These are phyloP conservation scores for Vanrija sp. DNA, from an alignment of 1,284 basidiomycete genomes.

Conservation along the genomic window DNA sequence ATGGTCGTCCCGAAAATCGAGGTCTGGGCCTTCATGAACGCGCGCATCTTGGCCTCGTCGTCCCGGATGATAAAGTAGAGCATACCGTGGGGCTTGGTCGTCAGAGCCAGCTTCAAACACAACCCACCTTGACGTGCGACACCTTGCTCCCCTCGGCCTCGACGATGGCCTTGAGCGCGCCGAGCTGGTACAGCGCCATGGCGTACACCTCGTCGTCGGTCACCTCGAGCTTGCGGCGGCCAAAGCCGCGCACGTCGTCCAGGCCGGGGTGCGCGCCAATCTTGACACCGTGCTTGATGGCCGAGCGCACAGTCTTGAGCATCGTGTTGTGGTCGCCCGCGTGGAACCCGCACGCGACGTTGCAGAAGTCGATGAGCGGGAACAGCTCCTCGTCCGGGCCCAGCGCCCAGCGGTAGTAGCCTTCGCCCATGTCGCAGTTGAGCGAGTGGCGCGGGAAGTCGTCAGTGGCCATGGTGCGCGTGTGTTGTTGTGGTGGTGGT, in stretches of 20 bases:
- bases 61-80: conserved; percentile 37
- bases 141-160: conserved; percentile 33
- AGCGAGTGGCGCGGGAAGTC: background rate
- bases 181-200: conserved; percentile 32
- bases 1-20: conserved; percentile 23
- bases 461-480: too few species aligned
- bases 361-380: conserved; percentile 29
- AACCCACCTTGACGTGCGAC: conserved; percentile 30
- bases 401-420: conserved; percentile 35
- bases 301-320: conserved; percentile 35
- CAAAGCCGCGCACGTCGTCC: conserved; percentile 17
- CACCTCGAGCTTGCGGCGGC: conserved; percentile 11
- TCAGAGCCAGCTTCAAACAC: conserved; percentile 27
- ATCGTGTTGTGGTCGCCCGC: conserved; percentile 43
- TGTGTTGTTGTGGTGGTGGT: too few species aligned
- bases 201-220: conserved; percentile 17
- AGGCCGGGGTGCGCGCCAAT: conserved; percentile 35
- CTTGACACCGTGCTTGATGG: conserved; percentile 35
- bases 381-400: conserved; percentile 45
- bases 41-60: conserved; percentile 29
- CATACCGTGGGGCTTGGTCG: conserved; percentile 9
- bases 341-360: conserved; percentile 45
- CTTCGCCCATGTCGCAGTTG: conserved; percentile 28
- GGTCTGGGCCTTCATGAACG: conserved; percentile 34
- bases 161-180: conserved; percentile 38